Evolutionary conservation across 306 rosid species (phyloP).

Genomic region (Prunus padus): DNA sequence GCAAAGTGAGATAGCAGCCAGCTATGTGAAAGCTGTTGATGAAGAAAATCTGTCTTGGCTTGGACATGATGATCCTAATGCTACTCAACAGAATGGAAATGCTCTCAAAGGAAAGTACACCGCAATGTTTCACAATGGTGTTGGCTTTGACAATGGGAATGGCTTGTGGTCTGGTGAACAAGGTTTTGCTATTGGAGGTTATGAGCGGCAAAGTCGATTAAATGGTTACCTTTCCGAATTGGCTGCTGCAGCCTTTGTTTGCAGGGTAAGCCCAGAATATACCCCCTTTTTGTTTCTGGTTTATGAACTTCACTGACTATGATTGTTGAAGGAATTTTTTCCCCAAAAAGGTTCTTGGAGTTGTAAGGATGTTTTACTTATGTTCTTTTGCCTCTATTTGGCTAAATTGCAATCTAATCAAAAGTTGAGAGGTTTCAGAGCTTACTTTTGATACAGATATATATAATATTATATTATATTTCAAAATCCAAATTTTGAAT

Average conservation of each 20-base stretch:
- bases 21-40: conserved; percentile 83
- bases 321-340: neutral
- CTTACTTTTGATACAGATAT: too few species aligned
- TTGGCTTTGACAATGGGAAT: conserved; percentile 85
- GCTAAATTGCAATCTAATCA: too few species aligned
- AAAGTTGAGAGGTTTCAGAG: too few species aligned
- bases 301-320: conserved; percentile 1
- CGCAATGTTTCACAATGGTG: conserved; percentile 73
- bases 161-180: conserved; percentile 82
- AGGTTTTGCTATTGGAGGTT: conserved; percentile 93
- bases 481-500: neutral
- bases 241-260: conserved; percentile 98
- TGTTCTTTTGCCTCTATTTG: neutral
- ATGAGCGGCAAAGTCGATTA: conserved; percentile 77
- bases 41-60: conserved; percentile 49
- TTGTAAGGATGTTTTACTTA: neutral
- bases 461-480: too few species aligned
- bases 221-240: conserved; percentile 92
- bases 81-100: conserved; percentile 49
- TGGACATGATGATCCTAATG: conserved; percentile 34
- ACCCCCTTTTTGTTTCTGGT: conserved; percentile 7
- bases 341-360: neutral
- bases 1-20: conserved; percentile 93
- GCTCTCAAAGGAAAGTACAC: conserved; percentile 32
- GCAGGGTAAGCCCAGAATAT: conserved; percentile 61